Conservation (phyloP, 148 eudicot species). For the Drosera capensis region DNA sequence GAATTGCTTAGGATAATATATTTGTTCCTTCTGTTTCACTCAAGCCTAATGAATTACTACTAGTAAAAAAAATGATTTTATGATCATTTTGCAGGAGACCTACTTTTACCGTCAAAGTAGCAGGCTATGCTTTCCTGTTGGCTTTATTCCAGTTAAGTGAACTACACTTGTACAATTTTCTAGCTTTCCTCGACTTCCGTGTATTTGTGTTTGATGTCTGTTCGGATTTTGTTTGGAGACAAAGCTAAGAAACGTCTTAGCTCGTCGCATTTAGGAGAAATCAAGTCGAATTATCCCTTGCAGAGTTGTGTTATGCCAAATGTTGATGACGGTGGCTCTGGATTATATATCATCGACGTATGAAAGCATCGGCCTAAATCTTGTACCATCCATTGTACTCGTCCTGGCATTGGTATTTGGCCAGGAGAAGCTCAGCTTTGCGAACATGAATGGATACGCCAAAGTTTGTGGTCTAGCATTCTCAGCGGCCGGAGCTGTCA, state of each 20-base stretch:
- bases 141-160: not conserved
- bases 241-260: too few species aligned
- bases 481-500: not conserved
- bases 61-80: too few species aligned
- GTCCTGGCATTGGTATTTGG: not conserved
- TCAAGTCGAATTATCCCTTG: not conserved
- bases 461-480: not conserved
- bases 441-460: not conserved
- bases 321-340: constrained; percentile 1
- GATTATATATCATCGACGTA: not conserved
- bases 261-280: not conserved
- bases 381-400: not conserved
- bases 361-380: not conserved
- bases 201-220: not conserved
- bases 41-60: too few species aligned
- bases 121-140: not conserved
- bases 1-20: too few species aligned
- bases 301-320: not conserved
- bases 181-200: not conserved
- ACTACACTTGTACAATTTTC: not conserved
- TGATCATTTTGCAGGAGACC: not conserved
- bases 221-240: not conserved
- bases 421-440: not conserved
- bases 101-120: not conserved
- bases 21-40: too few species aligned